These are phyloP conservation scores for Pichia sp. DNA, from an alignment of 1,139 yeast species.

Conservation along the genomic window DNA sequence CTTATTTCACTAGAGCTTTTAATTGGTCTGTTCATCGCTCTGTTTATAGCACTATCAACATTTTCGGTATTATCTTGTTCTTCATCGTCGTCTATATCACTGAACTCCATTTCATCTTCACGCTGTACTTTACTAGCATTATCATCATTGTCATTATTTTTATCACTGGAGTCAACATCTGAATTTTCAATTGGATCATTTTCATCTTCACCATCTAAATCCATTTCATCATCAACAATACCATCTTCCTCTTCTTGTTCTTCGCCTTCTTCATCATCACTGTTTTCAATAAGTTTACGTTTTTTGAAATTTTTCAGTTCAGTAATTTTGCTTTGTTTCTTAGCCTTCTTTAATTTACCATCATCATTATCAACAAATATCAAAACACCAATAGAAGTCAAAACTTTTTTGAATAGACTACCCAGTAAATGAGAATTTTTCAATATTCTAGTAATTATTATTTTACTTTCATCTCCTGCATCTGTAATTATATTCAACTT, in stretches of 20 bases:
- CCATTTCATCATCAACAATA: slow-evolving; percentile 8
- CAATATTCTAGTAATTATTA: slow-evolving; percentile 23
- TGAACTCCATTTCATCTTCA: slow-evolving; percentile 13
- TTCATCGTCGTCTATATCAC: slow-evolving; percentile 14
- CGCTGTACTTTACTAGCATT: background rate
- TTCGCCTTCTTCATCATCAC: background rate
- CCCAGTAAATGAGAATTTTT: slow-evolving; percentile 49
- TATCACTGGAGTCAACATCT: slow-evolving; percentile 2
- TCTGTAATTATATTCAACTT: slow-evolving; percentile 35
- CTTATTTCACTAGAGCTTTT: slow-evolving; percentile 10
- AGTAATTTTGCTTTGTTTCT: slow-evolving; percentile 3
- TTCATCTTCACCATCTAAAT: slow-evolving; percentile 9
- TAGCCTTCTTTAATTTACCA: background rate
- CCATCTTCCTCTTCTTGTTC: slow-evolving; percentile 6
- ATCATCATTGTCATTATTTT: background rate
- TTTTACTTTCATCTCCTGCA: slow-evolving; percentile 19
- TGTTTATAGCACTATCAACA: background rate
- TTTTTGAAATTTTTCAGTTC: background rate
- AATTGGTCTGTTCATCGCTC: background rate
- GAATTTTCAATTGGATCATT: slow-evolving; percentile 15
- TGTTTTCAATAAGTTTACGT: slow-evolving; percentile 2
- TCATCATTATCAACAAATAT: background rate
- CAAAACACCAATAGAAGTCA: slow-evolving; percentile 8
- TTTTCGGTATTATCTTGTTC: background rate
- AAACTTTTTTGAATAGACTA: slow-evolving; percentile 20